phyloP scores from a whole-genome alignment of 2,329 filamentous ascomycete species.

The Penicillium verrucosum region DNA sequence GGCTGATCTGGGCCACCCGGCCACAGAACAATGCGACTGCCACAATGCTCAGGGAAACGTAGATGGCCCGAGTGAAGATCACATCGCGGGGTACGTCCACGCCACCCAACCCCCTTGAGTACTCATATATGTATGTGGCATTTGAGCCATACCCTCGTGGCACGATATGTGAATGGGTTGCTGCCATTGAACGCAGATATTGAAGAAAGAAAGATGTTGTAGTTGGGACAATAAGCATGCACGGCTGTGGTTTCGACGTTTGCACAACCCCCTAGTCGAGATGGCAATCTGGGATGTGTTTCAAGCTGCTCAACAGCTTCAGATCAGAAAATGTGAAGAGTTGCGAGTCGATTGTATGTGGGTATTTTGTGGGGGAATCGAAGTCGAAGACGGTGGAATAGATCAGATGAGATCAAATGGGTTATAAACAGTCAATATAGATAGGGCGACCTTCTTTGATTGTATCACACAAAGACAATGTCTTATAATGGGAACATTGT shows the following conservation, averaged over 20 bases:
- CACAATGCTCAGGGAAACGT: constrained; percentile 33
- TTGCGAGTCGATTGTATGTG: background rate
- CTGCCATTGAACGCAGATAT: constrained; percentile 29
- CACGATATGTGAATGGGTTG: constrained; percentile 20
- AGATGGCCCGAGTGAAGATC: constrained; percentile 41
- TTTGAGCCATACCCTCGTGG: constrained; percentile 32
- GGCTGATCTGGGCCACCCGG: constrained; percentile 43
- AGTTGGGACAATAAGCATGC: background rate
- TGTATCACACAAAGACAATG: constrained; percentile 6
- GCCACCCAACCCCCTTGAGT: constrained; percentile 39
- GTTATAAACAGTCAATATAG: background rate
- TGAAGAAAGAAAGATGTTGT: constrained; percentile 5
- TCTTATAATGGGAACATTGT: constrained; percentile 3
- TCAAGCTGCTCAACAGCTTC: background rate
- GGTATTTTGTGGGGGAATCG: constrained; percentile 4
- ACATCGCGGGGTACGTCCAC: constrained; percentile 41
- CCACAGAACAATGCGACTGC: constrained; percentile 40
- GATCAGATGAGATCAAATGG: background rate
- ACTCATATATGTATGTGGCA: constrained; percentile 41
- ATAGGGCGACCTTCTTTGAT: background rate
- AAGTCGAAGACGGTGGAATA: background rate
- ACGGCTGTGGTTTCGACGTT: background rate
- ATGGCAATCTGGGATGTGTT: background rate
- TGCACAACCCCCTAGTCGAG: background rate
- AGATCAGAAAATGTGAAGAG: background rate